A percentile compares a stretch with the other conserved stretches of the same genome.
Conservation (phyloP, 768 basidiomycete genomes). For the Podaxis sp. region DNA sequence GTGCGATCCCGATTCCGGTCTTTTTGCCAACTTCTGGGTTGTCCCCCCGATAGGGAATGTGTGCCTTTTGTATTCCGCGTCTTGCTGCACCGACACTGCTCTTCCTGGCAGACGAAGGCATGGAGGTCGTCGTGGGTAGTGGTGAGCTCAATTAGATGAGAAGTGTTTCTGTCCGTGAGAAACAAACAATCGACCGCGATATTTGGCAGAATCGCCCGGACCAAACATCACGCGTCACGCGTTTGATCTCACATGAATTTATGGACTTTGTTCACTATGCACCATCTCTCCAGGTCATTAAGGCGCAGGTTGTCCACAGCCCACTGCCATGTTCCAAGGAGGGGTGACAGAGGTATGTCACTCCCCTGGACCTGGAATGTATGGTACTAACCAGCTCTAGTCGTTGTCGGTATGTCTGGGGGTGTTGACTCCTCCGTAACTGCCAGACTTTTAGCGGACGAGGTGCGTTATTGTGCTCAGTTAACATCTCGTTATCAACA, state of each 20-base stretch:
- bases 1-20: conserved; percentile 66
- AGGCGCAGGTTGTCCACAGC: conserved; percentile 1
- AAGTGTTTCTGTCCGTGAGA: conserved; percentile 7
- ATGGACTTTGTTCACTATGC: not conserved
- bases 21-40: conserved; percentile 76
- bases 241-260: not conserved
- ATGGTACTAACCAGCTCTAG: conserved; percentile 31
- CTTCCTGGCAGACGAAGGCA: conserved; percentile 43
- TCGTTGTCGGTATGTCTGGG: conserved; percentile 91
- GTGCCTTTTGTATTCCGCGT: conserved; percentile 57
- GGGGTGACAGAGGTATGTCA: conserved; percentile 27
- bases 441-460: conserved; percentile 66
- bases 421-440: conserved; percentile 93
- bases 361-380: too few relatives aligned
- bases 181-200: conserved; percentile 12
- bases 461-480: conserved; percentile 35
- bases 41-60: conserved; percentile 76
- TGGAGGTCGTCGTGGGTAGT: conserved; percentile 15
- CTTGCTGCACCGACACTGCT: conserved; percentile 43
- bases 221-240: conserved; percentile 11
- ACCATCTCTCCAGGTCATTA: not conserved
- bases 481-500: not conserved
- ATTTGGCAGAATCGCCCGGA: not conserved
- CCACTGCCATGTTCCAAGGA: conserved; percentile 16
- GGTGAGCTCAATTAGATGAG: not conserved